Evolutionary conservation across 108 stramenopile species (phyloP).

Genomic region (Skeletonema tropicum): DNA sequence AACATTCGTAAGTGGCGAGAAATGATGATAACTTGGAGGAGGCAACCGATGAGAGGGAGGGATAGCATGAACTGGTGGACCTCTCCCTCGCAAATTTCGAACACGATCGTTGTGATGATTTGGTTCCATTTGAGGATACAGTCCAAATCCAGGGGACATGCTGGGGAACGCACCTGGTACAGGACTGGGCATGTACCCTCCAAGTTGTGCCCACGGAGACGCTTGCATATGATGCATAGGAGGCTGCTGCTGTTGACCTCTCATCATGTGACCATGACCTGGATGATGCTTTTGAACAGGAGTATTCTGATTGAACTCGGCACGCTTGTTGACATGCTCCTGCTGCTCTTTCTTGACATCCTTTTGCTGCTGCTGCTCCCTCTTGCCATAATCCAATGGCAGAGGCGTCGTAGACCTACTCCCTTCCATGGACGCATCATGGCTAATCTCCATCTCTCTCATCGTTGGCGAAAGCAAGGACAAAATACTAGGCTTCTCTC

Average conservation of each 20-base stretch:
- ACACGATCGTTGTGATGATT: slow-evolving; percentile 64
- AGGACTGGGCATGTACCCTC: slow-evolving; percentile 42
- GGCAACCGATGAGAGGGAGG: slow-evolving; percentile 78
- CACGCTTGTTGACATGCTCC: background rate
- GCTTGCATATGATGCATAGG: slow-evolving; percentile 13
- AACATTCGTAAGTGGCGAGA: slow-evolving; percentile 74
- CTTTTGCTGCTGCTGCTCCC: background rate
- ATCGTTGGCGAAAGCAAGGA: slow-evolving; percentile 67
- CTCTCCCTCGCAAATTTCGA: slow-evolving; percentile 80
- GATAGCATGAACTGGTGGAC: slow-evolving; percentile 60
- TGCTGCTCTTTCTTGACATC: background rate
- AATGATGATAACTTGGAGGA: slow-evolving; percentile 71
- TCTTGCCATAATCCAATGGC: slow-evolving; percentile 61
- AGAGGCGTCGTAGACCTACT: slow-evolving; percentile 68
- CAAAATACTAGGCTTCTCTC: slow-evolving; percentile 53
- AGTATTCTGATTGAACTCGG: background rate
- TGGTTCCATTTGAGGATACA: slow-evolving; percentile 21
- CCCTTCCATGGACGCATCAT: slow-evolving; percentile 53
- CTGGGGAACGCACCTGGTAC: slow-evolving; percentile 44
- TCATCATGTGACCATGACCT: background rate
- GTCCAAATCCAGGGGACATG: slow-evolving; percentile 19
- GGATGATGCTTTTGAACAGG: background rate
- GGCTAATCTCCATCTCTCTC: slow-evolving; percentile 26
- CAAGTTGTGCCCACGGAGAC: slow-evolving; percentile 18
- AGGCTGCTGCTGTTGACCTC: background rate